Evolutionary conservation across 345 rosid species (phyloP), one percentile per base, ranked within the genome.

Genomic region (Reutealis trisperma): DNA sequence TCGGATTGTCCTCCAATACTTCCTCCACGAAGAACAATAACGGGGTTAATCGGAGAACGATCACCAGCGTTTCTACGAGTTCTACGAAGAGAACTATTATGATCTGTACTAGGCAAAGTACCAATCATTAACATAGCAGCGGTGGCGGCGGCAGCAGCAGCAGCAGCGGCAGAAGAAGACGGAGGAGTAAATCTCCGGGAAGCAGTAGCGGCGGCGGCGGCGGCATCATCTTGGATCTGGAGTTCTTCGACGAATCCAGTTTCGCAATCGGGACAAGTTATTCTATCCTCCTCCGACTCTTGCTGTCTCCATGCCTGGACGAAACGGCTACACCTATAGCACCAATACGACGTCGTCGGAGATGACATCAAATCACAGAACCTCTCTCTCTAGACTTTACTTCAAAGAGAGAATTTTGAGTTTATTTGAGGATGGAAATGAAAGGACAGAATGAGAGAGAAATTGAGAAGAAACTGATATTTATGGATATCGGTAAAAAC

Each of bases 1-100:
- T 54, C 41, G 32, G 58, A 30, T 8, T 55, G 49, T 34, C 65
- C 71, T 63, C 72, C 66, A 8, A 42, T 76, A 15, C 57, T 30
- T 52, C 70, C 86, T 47, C 98, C 92, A 24, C 96, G 96, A 52
- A 92, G 89, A 2, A 92, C 93, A 32, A 92, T 91, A 0, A 94
- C 97, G 0, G 98, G 98, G 42, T 94, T 94, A 60, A 90, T 87
- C 21, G 91, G 93, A 2, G 97, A 91, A 0, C 97, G 88, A 55
- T 91, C 90, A 1, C 90, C 90, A 55, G 86, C 81, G 25, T 73
- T 81, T 63, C 88, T 78, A 3, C 91, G 86, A 67, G 55, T 77
- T 34, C 89, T 76, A 3, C 88, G 90, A 12, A 68, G 57, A 59
- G 58, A 13, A 15, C 34, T 63, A 5, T 49, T 63, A 2, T 49